Evolutionary conservation across 768 basidiomycete species (phyloP).

Genomic region (Podaxis sp.): DNA sequence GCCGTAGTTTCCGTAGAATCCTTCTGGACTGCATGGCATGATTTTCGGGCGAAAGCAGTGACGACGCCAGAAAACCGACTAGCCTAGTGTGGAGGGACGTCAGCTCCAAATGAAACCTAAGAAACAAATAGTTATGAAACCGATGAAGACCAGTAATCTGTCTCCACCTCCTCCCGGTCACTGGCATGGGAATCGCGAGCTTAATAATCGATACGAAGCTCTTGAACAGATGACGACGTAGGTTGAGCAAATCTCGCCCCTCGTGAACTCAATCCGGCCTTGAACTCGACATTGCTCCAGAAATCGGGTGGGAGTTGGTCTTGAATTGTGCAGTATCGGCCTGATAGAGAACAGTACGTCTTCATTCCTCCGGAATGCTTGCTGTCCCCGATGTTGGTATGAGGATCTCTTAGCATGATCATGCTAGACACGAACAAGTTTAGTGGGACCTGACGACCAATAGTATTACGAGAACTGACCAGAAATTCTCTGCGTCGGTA

Average conservation of each 20-base stretch:
- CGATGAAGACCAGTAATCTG: slow-evolving; percentile 6
- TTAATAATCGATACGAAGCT: not conserved
- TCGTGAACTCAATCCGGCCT: slow-evolving; percentile 35
- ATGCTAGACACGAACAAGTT: not conserved
- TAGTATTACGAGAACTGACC: slow-evolving; percentile 27
- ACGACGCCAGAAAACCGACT: slow-evolving; percentile 22
- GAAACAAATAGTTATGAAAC: not conserved
- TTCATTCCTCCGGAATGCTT: slow-evolving; percentile 53
- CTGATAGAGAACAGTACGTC: slow-evolving; percentile 46
- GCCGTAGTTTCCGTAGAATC: slow-evolving; percentile 14
- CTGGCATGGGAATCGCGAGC: slow-evolving; percentile 22
- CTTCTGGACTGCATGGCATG: slow-evolving; percentile 17
- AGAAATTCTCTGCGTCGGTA: slow-evolving; percentile 36
- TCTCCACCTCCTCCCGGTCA: slow-evolving; percentile 34
- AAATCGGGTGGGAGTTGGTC: slow-evolving; percentile 43
- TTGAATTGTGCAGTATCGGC: slow-evolving; percentile 33
- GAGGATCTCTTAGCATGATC: slow-evolving; percentile 27
- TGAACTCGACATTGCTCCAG: slow-evolving; percentile 47
- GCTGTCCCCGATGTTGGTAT: slow-evolving; percentile 53
- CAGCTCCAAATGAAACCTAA: not conserved
- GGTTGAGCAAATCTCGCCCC: slow-evolving; percentile 42
- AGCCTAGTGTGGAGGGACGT: slow-evolving; percentile 9
- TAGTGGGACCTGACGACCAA: not conserved
- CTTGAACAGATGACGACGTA: slow-evolving; percentile 18
- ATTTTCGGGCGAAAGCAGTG: slow-evolving; percentile 21